Conservation (phyloP, 768 basidiomycete species). For the Trametes cinnabarina region DNA sequence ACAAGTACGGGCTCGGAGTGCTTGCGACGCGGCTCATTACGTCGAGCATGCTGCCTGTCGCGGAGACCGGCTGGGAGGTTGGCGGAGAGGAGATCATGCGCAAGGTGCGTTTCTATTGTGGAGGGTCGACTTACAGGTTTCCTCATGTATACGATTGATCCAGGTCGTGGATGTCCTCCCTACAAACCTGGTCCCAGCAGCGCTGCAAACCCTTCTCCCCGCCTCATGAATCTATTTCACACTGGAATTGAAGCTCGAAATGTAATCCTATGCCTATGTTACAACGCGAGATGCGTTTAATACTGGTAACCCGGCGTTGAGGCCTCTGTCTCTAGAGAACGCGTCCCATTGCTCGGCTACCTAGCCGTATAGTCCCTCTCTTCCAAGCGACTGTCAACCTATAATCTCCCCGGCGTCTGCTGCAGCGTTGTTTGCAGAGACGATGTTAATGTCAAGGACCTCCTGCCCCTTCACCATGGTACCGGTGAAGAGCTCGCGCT, state of each 20-base stretch:
- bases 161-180: conserved; percentile 18
- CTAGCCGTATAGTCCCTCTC: no score
- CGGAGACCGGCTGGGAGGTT: conserved; percentile 82
- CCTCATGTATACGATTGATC: no score
- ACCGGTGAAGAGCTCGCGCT: background rate
- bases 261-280: background rate
- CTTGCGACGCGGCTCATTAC: conserved; percentile 57
- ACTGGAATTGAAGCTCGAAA: no score
- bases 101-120: conserved; percentile 44
- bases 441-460: background rate
- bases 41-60: conserved; percentile 59
- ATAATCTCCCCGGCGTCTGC: no score
- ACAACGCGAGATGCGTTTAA: background rate
- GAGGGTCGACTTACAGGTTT: no score
- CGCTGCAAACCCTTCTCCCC: conserved; percentile 1
- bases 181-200: conserved; percentile 9
- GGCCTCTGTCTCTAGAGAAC: no score
- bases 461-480: background rate
- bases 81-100: conserved; percentile 68
- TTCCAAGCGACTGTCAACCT: no score
- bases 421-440: background rate
- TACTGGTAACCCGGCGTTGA: no score
- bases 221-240: background rate
- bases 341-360: no score
- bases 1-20: conserved; percentile 52